Conservation (phyloP, 75 land plant species). For the Picea glauca region DNA sequence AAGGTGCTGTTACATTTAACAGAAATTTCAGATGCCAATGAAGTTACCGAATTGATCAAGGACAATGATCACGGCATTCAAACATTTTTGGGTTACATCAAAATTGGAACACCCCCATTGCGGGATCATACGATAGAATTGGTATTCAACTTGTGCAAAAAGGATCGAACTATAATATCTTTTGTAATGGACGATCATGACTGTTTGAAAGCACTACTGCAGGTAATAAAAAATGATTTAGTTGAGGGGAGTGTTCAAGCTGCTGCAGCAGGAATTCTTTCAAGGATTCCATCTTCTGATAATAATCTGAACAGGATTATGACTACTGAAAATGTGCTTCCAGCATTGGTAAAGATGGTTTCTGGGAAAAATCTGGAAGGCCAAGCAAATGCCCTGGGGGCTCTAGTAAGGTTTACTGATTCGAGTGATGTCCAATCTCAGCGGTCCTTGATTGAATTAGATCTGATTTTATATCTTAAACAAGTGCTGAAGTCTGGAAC, state of each 20-base stretch:
- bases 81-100: constrained; percentile 6
- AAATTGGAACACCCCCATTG: neutral
- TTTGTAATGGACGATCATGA: neutral
- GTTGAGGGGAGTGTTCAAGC: constrained; percentile 11
- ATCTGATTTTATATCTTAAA: constrained; percentile 11
- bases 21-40: neutral
- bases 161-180: neutral
- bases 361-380: constrained; percentile 1
- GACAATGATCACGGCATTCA: constrained; percentile 3
- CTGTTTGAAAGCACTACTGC: neutral
- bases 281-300: constrained; percentile 12
- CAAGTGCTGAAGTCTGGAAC: constrained; percentile 18
- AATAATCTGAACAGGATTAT: constrained; percentile 3
- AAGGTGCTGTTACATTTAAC: neutral
- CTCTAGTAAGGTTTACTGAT: constrained; percentile 14
- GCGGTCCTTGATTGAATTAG: neutral
- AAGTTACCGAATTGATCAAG: neutral
- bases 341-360: constrained; percentile 6
- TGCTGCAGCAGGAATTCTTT: constrained; percentile 16
- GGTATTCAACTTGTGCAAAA: neutral
- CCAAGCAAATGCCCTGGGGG: constrained; percentile 11
- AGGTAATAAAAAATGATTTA: constrained; percentile 1
- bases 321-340: constrained; percentile 10
- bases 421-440: constrained; percentile 9
- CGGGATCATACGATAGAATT: neutral